Percentiles rank a stretch among this genome's conserved stretches.
Conservation (phyloP, 305 asterid species). For the Fraxinus xanthoxyloides region DNA sequence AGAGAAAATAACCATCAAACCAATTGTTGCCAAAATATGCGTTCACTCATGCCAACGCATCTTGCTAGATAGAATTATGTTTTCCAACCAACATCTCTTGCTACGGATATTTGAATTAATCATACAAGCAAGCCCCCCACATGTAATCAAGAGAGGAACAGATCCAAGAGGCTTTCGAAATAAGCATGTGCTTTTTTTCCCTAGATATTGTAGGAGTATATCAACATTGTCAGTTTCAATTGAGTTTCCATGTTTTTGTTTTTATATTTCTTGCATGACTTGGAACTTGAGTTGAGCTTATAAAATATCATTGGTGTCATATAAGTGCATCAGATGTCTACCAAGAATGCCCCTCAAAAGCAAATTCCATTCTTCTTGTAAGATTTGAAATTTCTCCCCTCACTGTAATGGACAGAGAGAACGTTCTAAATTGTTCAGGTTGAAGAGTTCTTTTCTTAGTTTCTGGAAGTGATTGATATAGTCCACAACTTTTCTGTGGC, state of each 20-base stretch:
- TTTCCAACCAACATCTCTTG: background rate
- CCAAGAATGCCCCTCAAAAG: background rate
- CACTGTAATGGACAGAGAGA: background rate
- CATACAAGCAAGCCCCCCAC: background rate
- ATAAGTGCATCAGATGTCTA: background rate
- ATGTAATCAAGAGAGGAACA: background rate
- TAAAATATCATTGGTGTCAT: background rate
- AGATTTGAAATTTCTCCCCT: background rate
- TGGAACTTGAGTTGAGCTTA: background rate
- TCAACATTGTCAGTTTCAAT: background rate
- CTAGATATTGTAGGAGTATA: background rate
- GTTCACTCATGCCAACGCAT: background rate
- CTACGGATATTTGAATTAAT: background rate
- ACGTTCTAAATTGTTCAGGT: background rate
- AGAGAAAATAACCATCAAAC: background rate
- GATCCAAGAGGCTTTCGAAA: background rate
- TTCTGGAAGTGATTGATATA: background rate
- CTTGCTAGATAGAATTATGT: background rate
- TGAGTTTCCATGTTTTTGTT: background rate
- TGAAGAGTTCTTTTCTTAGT: background rate
- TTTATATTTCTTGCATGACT: background rate
- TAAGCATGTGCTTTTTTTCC: background rate
- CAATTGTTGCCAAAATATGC: background rate
- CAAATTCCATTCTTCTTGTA: background rate
- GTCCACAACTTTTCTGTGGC: background rate